Percentiles rank a stretch among this genome's conserved stretches.
Evolutionary conservation across 1,284 basidiomycete genomes (phyloP).

Genomic region (Cryptococcus sp.): DNA sequence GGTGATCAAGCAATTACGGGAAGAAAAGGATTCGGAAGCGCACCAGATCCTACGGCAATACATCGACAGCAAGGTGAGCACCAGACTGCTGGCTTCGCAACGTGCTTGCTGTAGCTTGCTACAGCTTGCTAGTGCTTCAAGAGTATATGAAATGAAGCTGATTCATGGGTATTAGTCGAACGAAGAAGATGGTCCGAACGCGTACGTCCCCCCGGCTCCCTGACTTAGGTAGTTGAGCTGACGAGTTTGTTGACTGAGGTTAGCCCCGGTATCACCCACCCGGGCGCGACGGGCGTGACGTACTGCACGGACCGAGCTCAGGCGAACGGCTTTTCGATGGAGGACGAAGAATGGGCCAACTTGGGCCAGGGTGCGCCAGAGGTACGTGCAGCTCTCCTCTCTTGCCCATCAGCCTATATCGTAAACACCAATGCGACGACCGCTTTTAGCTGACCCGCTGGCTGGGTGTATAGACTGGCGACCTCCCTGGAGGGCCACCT

Average conservation of each 20-base stretch:
- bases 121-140: too few relatives aligned
- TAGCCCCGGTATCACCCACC: constrained; percentile 57
- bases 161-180: not conserved
- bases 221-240: constrained; percentile 1
- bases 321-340: constrained; percentile 82
- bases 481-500: constrained; percentile 70
- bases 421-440: too few relatives aligned
- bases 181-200: not conserved
- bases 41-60: constrained; percentile 57
- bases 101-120: not conserved
- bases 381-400: constrained; percentile 21
- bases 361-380: constrained; percentile 85
- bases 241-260: constrained; percentile 37
- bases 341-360: constrained; percentile 74
- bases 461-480: constrained; percentile 55
- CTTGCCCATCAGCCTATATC: too few relatives aligned
- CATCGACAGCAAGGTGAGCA: constrained; percentile 30
- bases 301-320: constrained; percentile 72
- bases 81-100: not conserved
- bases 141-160: too few relatives aligned
- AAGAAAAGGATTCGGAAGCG: constrained; percentile 77
- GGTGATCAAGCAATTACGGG: constrained; percentile 9
- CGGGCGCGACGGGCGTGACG: constrained; percentile 61
- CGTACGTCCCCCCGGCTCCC: not conserved
- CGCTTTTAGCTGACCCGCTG: not conserved